Evolutionary conservation across 2,329 filamentous ascomycete species (phyloP).

Genomic region (Botrytis cinerea): DNA sequence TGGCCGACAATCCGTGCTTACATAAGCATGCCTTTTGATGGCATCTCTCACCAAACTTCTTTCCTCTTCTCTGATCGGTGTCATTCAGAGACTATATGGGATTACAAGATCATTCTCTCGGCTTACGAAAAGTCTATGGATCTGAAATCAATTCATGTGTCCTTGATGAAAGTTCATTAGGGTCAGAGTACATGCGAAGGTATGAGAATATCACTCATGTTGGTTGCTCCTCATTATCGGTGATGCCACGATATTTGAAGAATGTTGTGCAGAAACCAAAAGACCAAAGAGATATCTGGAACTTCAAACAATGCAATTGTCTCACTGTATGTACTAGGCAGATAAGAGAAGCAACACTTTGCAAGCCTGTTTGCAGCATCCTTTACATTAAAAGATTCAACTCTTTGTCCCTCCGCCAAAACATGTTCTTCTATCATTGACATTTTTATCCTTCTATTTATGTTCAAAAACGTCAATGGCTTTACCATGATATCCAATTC

Average conservation of each 20-base stretch:
- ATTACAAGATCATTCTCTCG: background rate
- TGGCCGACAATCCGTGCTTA: background rate
- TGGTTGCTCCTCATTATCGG: background rate
- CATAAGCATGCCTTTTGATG: background rate
- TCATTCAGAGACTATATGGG: background rate
- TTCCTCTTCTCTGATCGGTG: background rate
- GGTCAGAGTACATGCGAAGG: background rate
- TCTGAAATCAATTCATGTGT: background rate
- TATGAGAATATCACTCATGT: background rate
- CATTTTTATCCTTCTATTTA: too few relatives aligned
- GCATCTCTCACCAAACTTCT: background rate
- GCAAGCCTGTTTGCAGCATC: constrained; percentile 1
- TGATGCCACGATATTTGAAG: background rate
- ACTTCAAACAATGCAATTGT: background rate
- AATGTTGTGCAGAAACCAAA: background rate
- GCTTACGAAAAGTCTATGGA: background rate
- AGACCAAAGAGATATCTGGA: background rate
- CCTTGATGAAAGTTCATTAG: background rate
- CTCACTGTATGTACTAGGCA: too few relatives aligned
- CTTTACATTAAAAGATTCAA: background rate
- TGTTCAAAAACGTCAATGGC: background rate
- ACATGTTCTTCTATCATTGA: background rate
- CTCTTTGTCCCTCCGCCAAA: background rate
- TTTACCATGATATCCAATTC: background rate
- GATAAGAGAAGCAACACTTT: background rate